Evolutionary conservation across 2,329 filamentous ascomycete genomes (phyloP), one percentile per base, ranked within the genome.

Genomic region (Knoxdaviesia capensis): DNA sequence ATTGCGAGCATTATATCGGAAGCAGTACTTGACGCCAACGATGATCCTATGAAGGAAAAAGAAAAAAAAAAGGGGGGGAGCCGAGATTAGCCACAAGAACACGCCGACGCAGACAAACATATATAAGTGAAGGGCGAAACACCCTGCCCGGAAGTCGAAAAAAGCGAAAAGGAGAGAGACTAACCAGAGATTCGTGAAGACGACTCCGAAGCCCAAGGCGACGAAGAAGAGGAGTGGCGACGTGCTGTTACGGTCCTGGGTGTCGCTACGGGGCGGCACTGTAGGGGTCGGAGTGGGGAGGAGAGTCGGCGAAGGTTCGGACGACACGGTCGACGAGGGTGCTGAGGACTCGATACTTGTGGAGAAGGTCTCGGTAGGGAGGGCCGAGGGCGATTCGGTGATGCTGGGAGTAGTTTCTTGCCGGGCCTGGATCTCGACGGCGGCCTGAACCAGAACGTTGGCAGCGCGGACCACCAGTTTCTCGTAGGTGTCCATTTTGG

Each of bases 21-120:
- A 98, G 63, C 90, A 98, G 60, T 98, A 98, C 64, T 98, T 98
- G 47, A 98, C 90, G 51, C 90, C 90, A 46, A 98, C 90, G 52
- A 98, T 98, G 53, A 98, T 98, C 90, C 90, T 98, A 53, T 42
- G 49, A 50, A 58, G 50, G 31, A 20, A 3, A 3, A 3, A 3
- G 20, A 20, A 20, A 20, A 20, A 20, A 20, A n/a, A n/a, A n/a
- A n/a, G n/a, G n/a, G n/a, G n/a, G n/a, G n/a, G 20, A 3, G 20
- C 2, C 20, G 20, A 20, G 20, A 20, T 20, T 20, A 20, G 20
- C 20, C 20, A 20, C 20, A 3, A 20, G 20, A 20, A 20, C 20
- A 20, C 20, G 20, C 20, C 20, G 20, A 20, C 20, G 20, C 20
- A 20, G 3, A 2, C 2, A 20, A 20, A 20, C 20, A 20, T 20